Evolutionary conservation across 1,139 yeast species (phyloP).

Genomic region (Lodderomyces jiufengensis): DNA sequence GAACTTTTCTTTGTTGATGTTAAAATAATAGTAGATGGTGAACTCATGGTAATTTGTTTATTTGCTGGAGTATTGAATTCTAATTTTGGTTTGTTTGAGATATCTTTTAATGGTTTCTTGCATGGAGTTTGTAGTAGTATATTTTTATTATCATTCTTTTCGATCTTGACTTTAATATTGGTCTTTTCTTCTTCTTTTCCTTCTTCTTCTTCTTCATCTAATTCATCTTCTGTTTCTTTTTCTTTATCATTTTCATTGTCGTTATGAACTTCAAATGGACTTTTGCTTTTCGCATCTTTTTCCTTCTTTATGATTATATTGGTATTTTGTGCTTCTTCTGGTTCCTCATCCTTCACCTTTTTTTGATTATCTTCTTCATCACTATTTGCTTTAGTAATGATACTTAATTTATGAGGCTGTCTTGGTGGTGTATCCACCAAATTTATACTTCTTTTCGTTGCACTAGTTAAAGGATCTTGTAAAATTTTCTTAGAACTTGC

Average conservation of each 20-base stretch:
- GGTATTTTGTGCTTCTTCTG: constrained; percentile 7
- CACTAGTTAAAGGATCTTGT: constrained; percentile 18
- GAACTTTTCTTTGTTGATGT: constrained; percentile 16
- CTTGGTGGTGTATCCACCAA: constrained; percentile 43
- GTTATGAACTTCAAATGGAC: constrained; percentile 10
- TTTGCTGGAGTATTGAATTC: constrained; percentile 24
- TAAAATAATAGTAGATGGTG: constrained; percentile 34
- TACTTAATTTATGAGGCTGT: constrained; percentile 34
- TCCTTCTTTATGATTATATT: constrained; percentile 11
- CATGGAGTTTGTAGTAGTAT: constrained; percentile 26
- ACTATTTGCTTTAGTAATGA: constrained; percentile 18
- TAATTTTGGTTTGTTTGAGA: constrained; percentile 21
- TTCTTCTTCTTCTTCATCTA: constrained; percentile 2
- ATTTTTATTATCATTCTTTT: constrained; percentile 4
- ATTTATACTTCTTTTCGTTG: constrained; percentile 34
- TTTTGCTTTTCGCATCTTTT: constrained; percentile 14
- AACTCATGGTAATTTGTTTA: constrained; percentile 20
- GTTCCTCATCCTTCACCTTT: neutral
- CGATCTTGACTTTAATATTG: neutral
- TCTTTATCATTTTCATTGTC: constrained; percentile 8
- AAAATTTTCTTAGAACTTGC: constrained; percentile 14
- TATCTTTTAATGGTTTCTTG: constrained; percentile 26
- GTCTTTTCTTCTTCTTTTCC: constrained; percentile 3
- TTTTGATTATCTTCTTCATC: constrained; percentile 14
- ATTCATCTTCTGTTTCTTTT: constrained; percentile 2